These are phyloP conservation scores for Podospora appendiculata DNA, from an alignment of 495 filamentous ascomycete genomes.

Conservation along the genomic window DNA sequence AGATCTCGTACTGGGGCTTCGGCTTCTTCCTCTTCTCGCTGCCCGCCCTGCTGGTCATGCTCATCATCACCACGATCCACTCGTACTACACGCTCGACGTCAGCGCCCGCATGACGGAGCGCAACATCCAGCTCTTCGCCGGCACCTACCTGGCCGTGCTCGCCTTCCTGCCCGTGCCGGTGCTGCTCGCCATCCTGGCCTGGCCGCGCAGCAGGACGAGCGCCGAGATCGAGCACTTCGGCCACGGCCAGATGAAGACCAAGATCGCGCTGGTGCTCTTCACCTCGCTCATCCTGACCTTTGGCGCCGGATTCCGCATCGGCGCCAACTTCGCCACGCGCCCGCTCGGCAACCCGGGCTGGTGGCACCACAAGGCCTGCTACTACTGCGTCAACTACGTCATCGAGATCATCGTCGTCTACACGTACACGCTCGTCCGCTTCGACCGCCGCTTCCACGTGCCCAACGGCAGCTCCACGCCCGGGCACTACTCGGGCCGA, in stretches of 20 bases:
- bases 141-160: slow-evolving; percentile 60
- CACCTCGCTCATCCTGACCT: slow-evolving; percentile 46
- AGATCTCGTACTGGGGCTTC: slow-evolving; percentile 37
- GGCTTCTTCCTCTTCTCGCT: slow-evolving; percentile 52
- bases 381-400: slow-evolving; percentile 77
- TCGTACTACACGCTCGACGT: slow-evolving; percentile 54
- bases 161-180: slow-evolving; percentile 62
- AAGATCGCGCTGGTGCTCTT: slow-evolving; percentile 56
- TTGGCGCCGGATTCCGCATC: slow-evolving; percentile 62
- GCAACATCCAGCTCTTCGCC: slow-evolving; percentile 58
- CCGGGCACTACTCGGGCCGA: slow-evolving; percentile 25
- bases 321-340: slow-evolving; percentile 49
- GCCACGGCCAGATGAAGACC: slow-evolving; percentile 50
- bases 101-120: slow-evolving; percentile 40
- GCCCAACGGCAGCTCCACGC: slow-evolving; percentile 36
- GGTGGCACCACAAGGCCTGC: slow-evolving; percentile 59
- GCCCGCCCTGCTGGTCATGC: slow-evolving; percentile 52
- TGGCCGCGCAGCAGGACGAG: slow-evolving; percentile 30
- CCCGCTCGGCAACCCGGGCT: slow-evolving; percentile 49
- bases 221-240: slow-evolving; percentile 59
- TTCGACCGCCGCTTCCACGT: slow-evolving; percentile 70
- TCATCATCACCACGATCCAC: slow-evolving; percentile 60
- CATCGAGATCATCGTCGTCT: slow-evolving; percentile 63
- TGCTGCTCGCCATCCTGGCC: slow-evolving; percentile 31
- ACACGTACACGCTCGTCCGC: slow-evolving; percentile 51